phyloP scores from a whole-genome alignment of 116 monocot genomes.

The Papilionanthe hybrid region DNA sequence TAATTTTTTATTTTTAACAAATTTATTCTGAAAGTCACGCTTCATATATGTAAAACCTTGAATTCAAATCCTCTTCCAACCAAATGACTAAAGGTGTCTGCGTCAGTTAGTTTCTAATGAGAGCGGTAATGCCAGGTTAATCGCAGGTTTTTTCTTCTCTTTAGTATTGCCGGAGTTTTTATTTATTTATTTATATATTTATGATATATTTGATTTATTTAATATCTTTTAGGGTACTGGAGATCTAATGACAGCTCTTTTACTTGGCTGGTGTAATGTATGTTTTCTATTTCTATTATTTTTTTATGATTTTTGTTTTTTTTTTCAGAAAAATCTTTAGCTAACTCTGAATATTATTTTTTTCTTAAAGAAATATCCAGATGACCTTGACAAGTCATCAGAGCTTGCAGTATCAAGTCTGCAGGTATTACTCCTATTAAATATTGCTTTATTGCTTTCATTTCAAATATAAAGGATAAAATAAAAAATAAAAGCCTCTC shows the following conservation, averaged over 20 bases:
- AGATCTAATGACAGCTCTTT: conserved; percentile 79
- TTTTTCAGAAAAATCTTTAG: not conserved
- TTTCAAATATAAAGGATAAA: not conserved
- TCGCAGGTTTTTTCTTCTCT: no score
- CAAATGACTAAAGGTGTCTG: no score
- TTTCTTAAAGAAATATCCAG: conserved; percentile 70
- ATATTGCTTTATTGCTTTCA: conserved; percentile 5
- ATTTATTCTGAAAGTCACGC: no score
- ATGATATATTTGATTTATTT: not conserved
- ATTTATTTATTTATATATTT: not conserved
- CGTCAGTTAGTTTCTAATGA: no score
- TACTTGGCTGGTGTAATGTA: conserved; percentile 99
- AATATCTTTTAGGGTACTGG: conserved; percentile 74
- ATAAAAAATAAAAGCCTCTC: not conserved
- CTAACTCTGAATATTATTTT: conserved; percentile 7
- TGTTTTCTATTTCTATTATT: conserved; percentile 10
- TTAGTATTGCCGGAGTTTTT: no score
- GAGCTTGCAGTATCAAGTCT: conserved; percentile 98
- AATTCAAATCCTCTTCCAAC: no score
- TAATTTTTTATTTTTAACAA: no score
- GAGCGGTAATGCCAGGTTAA: no score
- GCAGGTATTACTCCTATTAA: conserved; percentile 44
- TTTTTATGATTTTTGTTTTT: not conserved
- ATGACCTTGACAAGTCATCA: conserved; percentile 82
- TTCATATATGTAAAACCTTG: no score